phyloP scores from a whole-genome alignment of 2,329 filamentous ascomycete genomes.

The Xylariaceae sp. region DNA sequence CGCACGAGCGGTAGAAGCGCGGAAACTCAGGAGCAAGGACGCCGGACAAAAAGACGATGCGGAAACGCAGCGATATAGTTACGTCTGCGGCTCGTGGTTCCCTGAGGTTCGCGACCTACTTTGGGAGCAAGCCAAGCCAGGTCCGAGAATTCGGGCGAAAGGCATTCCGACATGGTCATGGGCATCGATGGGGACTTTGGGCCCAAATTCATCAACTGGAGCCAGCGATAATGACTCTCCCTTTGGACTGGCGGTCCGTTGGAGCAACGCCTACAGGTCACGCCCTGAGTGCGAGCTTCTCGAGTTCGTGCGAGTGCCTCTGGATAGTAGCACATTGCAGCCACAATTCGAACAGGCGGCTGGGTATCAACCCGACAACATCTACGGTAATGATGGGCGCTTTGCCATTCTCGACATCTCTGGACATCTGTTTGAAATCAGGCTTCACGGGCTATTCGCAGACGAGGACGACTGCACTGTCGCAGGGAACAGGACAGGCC shows the following conservation, averaged over 20 bases:
- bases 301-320: constrained; percentile 1
- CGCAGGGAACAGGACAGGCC: constrained; percentile 3
- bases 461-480: constrained; percentile 2
- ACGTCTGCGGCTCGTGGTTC: constrained; percentile 3
- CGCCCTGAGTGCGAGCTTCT: not conserved
- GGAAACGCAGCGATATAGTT: not conserved
- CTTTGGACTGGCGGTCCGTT: not conserved
- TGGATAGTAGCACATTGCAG: not conserved
- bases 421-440: not conserved
- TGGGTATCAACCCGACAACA: not conserved
- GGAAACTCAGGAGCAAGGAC: not conserved
- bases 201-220: not conserved
- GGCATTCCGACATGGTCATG: constrained; percentile 6
- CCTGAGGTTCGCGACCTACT: not conserved
- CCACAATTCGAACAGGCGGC: constrained; percentile 1
- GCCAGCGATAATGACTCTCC: not conserved
- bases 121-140: constrained; percentile 7
- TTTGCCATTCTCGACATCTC: constrained; percentile 1
- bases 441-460: not conserved
- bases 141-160: not conserved
- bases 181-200: constrained; percentile 4
- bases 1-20: not conserved
- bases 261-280: not conserved
- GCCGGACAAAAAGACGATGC: not conserved
- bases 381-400: constrained; percentile 4